A percentile compares a stretch with the other conserved stretches of the same genome.
phyloP scores from a whole-genome alignment of 148 eudicot genomes.

The Linanthus parryae region DNA sequence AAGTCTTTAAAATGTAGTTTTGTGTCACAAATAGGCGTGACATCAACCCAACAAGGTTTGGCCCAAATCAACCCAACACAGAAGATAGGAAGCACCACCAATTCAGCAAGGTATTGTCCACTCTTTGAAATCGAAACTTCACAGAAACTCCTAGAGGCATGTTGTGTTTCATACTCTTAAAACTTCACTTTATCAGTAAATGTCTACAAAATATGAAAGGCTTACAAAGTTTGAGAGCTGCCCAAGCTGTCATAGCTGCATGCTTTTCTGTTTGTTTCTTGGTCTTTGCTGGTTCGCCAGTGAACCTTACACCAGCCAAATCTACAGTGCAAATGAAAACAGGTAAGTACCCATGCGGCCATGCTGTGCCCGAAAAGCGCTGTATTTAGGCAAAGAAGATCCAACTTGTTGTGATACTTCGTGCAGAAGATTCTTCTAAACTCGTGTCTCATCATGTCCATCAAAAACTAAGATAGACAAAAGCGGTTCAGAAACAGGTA shows the following conservation, averaged over 20 bases:
- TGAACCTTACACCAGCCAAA: conserved; percentile 11
- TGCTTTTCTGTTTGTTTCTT: conserved; percentile 13
- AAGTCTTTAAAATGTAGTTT: no score
- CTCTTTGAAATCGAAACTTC: no score
- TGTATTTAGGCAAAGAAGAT: conserved; percentile 9
- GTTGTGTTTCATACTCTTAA: no score
- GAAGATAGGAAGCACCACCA: no score
- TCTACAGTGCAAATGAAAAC: conserved; percentile 10
- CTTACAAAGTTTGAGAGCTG: conserved; percentile 12
- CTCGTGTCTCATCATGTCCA: conserved; percentile 3
- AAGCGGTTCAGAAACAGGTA: no score
- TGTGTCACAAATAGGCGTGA: no score
- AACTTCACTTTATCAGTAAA: not conserved
- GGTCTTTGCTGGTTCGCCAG: conserved; percentile 10
- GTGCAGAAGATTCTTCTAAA: conserved; percentile 1
- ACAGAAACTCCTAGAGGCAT: no score
- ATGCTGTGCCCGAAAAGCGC: conserved; percentile 5
- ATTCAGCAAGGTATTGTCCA: no score
- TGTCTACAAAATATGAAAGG: not conserved
- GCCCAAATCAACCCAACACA: no score
- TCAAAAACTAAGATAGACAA: not conserved
- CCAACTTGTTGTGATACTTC: conserved; percentile 9
- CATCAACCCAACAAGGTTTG: no score
- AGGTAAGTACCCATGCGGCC: conserved; percentile 16
- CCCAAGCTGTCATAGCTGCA: conserved; percentile 13